Evolutionary conservation across 2,329 filamentous ascomycete genomes (phyloP).

Genomic region (Exophiala calicioides): DNA sequence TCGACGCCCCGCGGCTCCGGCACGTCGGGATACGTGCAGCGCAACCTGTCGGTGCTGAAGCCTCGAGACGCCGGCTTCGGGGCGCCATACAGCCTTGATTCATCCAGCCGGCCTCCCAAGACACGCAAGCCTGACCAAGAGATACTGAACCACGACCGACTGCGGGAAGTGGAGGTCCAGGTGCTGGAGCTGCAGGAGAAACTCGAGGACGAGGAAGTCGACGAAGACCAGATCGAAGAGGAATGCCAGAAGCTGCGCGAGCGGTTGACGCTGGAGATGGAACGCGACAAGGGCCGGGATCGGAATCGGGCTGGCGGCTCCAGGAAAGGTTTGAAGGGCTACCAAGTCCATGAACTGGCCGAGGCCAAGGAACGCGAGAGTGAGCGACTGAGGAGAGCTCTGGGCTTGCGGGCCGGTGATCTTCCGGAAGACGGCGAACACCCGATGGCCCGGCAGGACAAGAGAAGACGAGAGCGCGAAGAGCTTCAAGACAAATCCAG

Average conservation of each 20-base stretch:
- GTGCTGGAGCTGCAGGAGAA: conserved; percentile 87
- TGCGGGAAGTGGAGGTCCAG: conserved; percentile 87
- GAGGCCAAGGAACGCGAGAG: conserved; percentile 96
- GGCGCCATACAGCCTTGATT: conserved; percentile 63
- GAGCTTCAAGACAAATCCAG: conserved; percentile 37
- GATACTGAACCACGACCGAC: conserved; percentile 91
- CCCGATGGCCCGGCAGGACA: conserved; percentile 50
- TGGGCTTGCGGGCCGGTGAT: conserved; percentile 77
- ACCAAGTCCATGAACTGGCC: conserved; percentile 94
- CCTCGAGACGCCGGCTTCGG: conserved; percentile 70
- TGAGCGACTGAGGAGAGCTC: conserved; percentile 78
- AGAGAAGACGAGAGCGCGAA: conserved; percentile 42
- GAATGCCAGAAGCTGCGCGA: conserved; percentile 67
- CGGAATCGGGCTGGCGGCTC: conserved; percentile 32
- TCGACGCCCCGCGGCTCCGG: conserved; percentile 91
- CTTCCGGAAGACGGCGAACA: conserved; percentile 38
- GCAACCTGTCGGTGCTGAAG: conserved; percentile 84
- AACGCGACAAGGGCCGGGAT: conserved; percentile 39
- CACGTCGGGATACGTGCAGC: conserved; percentile 96
- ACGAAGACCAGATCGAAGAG: conserved; percentile 88
- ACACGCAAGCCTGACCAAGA: conserved; percentile 83
- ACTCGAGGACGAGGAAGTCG: conserved; percentile 77
- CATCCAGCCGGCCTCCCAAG: conserved; percentile 44
- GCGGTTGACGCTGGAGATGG: conserved; percentile 61
- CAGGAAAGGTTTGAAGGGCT: conserved; percentile 70